Evolutionary conservation across 306 rosid genomes (phyloP).

Genomic region (Trifolium subterraneum): DNA sequence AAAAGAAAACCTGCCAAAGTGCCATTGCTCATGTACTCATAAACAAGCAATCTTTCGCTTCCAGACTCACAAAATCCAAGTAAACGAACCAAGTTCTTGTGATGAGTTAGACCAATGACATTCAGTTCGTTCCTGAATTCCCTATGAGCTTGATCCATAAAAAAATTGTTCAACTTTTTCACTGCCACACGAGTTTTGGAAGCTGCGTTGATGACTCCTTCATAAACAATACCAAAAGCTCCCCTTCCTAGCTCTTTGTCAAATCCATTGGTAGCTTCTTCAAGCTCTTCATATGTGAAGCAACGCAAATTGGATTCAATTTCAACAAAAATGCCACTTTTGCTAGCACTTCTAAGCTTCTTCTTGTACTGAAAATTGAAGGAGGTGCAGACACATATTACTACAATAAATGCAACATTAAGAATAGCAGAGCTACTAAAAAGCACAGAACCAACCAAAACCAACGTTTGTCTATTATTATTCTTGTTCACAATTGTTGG

Average conservation of each 20-base stretch:
- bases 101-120: conserved; percentile 49
- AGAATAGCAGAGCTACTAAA: conserved; percentile 51
- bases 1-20: conserved; percentile 47
- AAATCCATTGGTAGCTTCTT: conserved; percentile 43
- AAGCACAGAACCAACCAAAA: conserved; percentile 46
- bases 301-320: conserved; percentile 41
- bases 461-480: conserved; percentile 14
- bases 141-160: conserved; percentile 43
- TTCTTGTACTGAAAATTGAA: conserved; percentile 14
- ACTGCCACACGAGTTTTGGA: conserved; percentile 44
- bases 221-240: conserved; percentile 37
- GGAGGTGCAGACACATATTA: conserved; percentile 27
- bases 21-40: conserved; percentile 48
- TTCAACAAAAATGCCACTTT: conserved; percentile 12
- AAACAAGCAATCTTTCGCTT: conserved; percentile 8
- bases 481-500: too few species aligned
- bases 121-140: conserved; percentile 56
- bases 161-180: conserved; percentile 46
- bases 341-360: conserved; percentile 23
- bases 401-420: conserved; percentile 34
- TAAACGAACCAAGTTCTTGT: conserved; percentile 48
- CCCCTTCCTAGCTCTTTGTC: conserved; percentile 7
- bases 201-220: conserved; percentile 39
- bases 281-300: conserved; percentile 47
- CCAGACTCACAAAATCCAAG: conserved; percentile 45